phyloP scores from a whole-genome alignment of 2,329 filamentous ascomycete species.

The Aspergillus pseudoglaucus region DNA sequence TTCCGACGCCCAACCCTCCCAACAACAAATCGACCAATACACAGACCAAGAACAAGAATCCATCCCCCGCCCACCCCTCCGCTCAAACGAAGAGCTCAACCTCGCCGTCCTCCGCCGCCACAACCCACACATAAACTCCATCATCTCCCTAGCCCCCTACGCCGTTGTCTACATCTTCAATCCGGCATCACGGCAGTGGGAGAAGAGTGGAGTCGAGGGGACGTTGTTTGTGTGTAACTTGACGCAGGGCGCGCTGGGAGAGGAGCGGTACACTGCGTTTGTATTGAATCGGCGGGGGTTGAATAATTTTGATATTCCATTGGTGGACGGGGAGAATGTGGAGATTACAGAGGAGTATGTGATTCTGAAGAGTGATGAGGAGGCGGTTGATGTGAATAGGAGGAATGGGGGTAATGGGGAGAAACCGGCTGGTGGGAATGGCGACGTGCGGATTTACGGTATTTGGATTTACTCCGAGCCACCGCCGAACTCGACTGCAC shows the following conservation, averaged over 20 bases:
- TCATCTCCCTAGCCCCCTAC: constrained; percentile 76
- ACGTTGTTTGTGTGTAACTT: constrained; percentile 79
- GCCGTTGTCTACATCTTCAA: constrained; percentile 80
- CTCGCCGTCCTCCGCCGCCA: constrained; percentile 76
- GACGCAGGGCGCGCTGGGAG: constrained; percentile 37
- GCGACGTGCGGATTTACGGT: constrained; percentile 46
- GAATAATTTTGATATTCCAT: constrained; percentile 62
- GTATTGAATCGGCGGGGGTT: constrained; percentile 66
- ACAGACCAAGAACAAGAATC: constrained; percentile 17
- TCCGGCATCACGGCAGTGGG: constrained; percentile 62
- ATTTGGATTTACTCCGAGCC: constrained; percentile 61
- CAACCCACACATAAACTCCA: constrained; percentile 63
- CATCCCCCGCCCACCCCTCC: constrained; percentile 42
- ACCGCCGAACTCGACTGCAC: constrained; percentile 48
- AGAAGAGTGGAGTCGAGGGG: constrained; percentile 79
- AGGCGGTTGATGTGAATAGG: constrained; percentile 6
- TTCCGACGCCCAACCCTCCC: constrained; percentile 28
- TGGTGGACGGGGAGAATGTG: constrained; percentile 53
- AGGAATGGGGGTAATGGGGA: constrained; percentile 13
- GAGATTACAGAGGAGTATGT: constrained; percentile 59
- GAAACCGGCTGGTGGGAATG: constrained; percentile 9
- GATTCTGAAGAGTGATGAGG: constrained; percentile 47
- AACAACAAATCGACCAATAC: constrained; percentile 3
- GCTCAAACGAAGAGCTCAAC: constrained; percentile 82
- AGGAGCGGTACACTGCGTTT: constrained; percentile 53